Evolutionary conservation across 768 basidiomycete genomes (phyloP).

Genomic region (Boletus tylopilopsis): DNA sequence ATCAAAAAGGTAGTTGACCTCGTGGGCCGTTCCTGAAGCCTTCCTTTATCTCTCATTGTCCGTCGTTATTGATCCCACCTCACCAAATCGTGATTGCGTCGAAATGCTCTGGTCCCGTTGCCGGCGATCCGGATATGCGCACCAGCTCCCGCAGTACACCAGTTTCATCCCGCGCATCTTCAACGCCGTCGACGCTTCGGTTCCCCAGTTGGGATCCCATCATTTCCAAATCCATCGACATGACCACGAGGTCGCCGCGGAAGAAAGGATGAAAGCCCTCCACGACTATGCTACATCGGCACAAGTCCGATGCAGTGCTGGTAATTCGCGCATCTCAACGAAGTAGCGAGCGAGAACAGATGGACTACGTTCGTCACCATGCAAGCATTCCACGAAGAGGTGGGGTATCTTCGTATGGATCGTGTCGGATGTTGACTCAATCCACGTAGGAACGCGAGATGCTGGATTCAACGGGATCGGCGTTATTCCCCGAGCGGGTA

Average conservation of each 20-base stretch:
- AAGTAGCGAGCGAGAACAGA: conserved; percentile 39
- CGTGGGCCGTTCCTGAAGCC: not conserved
- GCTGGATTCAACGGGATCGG: conserved; percentile 47
- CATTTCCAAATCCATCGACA: conserved; percentile 44
- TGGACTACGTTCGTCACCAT: conserved; percentile 56
- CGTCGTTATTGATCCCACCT: conserved; percentile 28
- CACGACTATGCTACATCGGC: conserved; percentile 50
- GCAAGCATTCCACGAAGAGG: conserved; percentile 56
- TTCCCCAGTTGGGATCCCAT: conserved; percentile 32
- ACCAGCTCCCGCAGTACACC: conserved; percentile 13
- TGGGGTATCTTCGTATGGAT: not conserved
- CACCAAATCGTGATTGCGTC: conserved; percentile 30
- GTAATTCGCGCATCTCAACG: conserved; percentile 43
- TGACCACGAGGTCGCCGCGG: conserved; percentile 33
- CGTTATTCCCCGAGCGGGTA: conserved; percentile 48
- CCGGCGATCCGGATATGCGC: conserved; percentile 1
- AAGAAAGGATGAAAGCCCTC: conserved; percentile 50
- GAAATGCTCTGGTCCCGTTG: conserved; percentile 23
- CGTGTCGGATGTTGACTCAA: not conserved
- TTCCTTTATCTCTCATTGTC: not conserved
- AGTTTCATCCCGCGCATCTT: conserved; percentile 37
- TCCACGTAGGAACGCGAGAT: conserved; percentile 41
- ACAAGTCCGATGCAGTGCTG: conserved; percentile 45
- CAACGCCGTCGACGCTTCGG: conserved; percentile 35
- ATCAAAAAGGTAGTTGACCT: conserved; percentile 31